phyloP scores from a whole-genome alignment of 2,329 filamentous ascomycete genomes.

The Cladosporium sp. region DNA sequence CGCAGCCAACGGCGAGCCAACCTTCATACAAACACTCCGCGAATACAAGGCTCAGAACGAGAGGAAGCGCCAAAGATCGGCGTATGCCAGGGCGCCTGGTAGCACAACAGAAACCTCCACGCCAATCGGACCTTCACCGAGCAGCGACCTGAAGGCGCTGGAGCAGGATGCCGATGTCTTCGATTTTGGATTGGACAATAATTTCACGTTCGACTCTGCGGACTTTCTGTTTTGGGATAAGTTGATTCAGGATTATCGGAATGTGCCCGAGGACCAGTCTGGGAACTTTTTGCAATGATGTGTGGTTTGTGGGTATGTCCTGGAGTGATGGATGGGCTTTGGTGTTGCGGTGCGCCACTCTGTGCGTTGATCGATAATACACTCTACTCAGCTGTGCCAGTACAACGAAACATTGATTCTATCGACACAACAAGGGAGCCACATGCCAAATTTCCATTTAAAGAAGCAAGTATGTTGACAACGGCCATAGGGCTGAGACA shows the following conservation, averaged over 20 bases:
- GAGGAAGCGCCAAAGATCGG: background rate
- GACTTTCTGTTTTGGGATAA: slow-evolving; percentile 31
- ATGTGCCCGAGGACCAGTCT: slow-evolving; percentile 2
- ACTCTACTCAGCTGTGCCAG: background rate
- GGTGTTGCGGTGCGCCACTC: background rate
- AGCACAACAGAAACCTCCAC: background rate
- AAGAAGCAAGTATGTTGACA: background rate
- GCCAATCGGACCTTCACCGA: background rate
- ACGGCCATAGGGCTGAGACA: background rate
- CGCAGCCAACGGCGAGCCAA: slow-evolving; percentile 19
- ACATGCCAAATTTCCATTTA: background rate
- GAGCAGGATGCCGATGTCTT: background rate
- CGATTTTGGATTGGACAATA: slow-evolving; percentile 11
- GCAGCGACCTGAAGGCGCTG: background rate
- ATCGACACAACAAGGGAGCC: background rate
- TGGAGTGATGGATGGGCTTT: background rate
- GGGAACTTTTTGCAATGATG: background rate
- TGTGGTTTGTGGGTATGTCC: background rate
- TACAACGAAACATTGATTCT: background rate
- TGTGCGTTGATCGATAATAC: background rate
- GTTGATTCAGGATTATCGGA: slow-evolving; percentile 23
- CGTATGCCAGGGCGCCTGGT: background rate
- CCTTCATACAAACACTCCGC: slow-evolving; percentile 22
- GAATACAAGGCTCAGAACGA: background rate
- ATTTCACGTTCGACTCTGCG: slow-evolving; percentile 23